A percentile compares a stretch with the other conserved stretches of the same genome.
These are phyloP conservation scores for Carpinus fangiana DNA, from an alignment of 306 rosid genomes.

Conservation along the genomic window DNA sequence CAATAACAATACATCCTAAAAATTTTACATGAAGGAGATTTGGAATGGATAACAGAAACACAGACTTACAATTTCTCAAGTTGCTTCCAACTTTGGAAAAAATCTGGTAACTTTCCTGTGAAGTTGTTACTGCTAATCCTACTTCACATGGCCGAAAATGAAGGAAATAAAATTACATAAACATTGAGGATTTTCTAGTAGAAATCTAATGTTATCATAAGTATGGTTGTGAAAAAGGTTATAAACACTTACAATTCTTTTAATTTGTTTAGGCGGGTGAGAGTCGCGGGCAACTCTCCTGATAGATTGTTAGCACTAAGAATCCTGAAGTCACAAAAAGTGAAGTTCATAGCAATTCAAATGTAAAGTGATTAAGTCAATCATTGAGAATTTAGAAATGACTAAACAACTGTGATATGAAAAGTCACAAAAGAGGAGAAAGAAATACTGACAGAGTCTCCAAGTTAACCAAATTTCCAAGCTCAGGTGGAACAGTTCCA, in stretches of 20 bases:
- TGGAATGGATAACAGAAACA: neutral
- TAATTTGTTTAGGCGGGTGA: too few species aligned
- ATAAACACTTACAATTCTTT: slow-evolving; percentile 15
- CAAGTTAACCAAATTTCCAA: slow-evolving; percentile 19
- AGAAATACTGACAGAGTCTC: slow-evolving; percentile 15
- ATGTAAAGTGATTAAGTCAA: too few species aligned
- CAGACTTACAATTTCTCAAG: slow-evolving; percentile 15
- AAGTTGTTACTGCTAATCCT: too few species aligned
- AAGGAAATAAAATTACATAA: too few species aligned
- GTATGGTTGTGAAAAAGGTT: neutral
- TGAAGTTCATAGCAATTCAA: neutral
- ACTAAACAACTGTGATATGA: too few species aligned
- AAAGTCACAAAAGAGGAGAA: too few species aligned
- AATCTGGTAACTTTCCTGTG: too few species aligned
- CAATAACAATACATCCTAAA: neutral
- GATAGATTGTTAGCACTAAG: too few species aligned
- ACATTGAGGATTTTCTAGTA: neutral
- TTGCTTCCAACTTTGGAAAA: neutral
- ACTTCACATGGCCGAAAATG: too few species aligned
- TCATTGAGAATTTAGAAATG: too few species aligned
- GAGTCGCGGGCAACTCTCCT: too few species aligned
- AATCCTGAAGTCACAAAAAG: neutral
- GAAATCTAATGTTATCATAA: neutral
- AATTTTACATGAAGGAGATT: neutral
- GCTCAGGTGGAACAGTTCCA: neutral